Evolutionary conservation across 371 early-diverging fungal species (phyloP), one percentile per base, ranked within the genome.

Genomic region (Mucor irregularis): DNA sequence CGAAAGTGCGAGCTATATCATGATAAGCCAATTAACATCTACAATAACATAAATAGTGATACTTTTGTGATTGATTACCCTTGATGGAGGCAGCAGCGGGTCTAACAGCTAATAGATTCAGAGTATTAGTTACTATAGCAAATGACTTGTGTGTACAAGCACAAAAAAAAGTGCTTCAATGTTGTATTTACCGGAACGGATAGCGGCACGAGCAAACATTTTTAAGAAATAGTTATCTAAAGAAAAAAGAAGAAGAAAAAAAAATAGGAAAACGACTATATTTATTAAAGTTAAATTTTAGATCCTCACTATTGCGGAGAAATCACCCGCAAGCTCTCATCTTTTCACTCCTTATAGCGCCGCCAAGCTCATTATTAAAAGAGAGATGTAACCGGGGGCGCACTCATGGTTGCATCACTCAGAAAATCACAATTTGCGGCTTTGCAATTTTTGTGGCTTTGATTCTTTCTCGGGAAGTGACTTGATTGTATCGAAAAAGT

Each of bases 1-100:
- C 63, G 47, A 81, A 81, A 47, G 74, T 65, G 55, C 77, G 74
- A 40, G 74, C 77, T 77, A 58, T 16, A 22, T 49, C n/a, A n/a
- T n/a, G n/a, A n/a, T n/a, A n/a, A 37, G 29, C 30, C 25, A 30
- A 28, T 25, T 43, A 35, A 29, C 26, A 17, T 33, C 25, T 30
- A n/a, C 24, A 14, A 9, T 14, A n/a, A 17, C 29, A 25, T 10
- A 35, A 44, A 43, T 47, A 52, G 10, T 31, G 17, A n/a, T 7
- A 28, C 8, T 28, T 17, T 7, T 17, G 22, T 21, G 19, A 22
- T 14, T 19, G 16, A 13, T 57, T 63, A 76, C 76, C 73, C 62
- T 73, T 72, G 46, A 76, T 47, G 30, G 76, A 52, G 34, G 61
- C 53, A 55, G 68, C 53, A 47, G 66, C 68, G 39, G 71, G 71